A percentile compares a stretch with the other conserved stretches of the same genome.
phyloP scores from a whole-genome alignment of 768 basidiomycete genomes.

The Naganishia vishniacii region DNA sequence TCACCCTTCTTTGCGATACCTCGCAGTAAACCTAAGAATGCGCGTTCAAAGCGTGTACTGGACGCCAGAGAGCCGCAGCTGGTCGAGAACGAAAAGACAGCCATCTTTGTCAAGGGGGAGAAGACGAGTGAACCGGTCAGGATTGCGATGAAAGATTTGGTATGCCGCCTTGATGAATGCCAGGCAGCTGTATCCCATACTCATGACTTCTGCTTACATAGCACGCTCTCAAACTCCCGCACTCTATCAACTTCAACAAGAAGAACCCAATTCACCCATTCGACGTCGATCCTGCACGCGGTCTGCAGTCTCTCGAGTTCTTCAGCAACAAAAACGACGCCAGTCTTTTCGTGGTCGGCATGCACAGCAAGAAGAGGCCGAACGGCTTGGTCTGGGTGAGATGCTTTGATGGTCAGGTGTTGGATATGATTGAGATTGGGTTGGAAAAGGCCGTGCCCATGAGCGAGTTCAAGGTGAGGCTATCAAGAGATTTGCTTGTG shows the following conservation, averaged over 20 bases:
- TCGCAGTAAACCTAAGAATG: constrained; percentile 84
- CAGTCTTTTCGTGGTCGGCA: constrained; percentile 79
- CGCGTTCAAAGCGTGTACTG: constrained; percentile 81
- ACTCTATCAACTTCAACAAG: constrained; percentile 87
- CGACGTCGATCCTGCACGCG: constrained; percentile 57
- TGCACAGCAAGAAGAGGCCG: constrained; percentile 90
- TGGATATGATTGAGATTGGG: constrained; percentile 94
- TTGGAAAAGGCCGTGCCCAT: constrained; percentile 75
- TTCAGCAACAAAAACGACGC: constrained; percentile 94
- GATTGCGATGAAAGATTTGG: constrained; percentile 79
- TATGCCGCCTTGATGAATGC: constrained; percentile 53
- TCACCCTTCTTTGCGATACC: background rate
- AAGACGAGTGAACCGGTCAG: constrained; percentile 76
- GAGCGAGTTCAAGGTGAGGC: constrained; percentile 71
- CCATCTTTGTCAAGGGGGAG: constrained; percentile 83
- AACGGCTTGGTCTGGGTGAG: constrained; percentile 76
- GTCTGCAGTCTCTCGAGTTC: constrained; percentile 66
- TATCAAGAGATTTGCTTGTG: background rate
- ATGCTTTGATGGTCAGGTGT: constrained; percentile 74
- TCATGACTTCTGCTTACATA: constrained; percentile 41
- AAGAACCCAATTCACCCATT: constrained; percentile 89
- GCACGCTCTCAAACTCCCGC: constrained; percentile 90
- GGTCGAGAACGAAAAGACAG: constrained; percentile 70
- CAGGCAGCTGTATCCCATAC: background rate
- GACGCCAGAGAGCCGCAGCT: constrained; percentile 83